Base-by-base conservation (phyloP, 1,139 yeast species). In the Candida neerlandica region DNA sequence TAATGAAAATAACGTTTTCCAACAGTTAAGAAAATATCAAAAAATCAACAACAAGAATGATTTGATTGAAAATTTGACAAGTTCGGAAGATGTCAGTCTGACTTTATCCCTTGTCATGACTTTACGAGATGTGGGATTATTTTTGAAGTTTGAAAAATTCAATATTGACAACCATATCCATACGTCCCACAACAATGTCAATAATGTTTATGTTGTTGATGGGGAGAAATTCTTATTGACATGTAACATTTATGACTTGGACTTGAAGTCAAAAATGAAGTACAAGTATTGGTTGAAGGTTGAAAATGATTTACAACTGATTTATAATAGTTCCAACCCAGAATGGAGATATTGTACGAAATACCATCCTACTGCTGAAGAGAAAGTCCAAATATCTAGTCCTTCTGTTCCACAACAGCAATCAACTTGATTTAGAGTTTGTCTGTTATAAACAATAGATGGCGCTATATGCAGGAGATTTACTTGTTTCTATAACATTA, bases 81-180 rank as follows among this genome's bases (percentile, higher is more conserved):
- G 70, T 1, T 66, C 64, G 18, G 59, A 67, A 2, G 83, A 78
- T 55, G 82, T 80, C 4, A 70, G 73, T 56, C 73, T 71, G 5
- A 72, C 69, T 41, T 59, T 82, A 41, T 69, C 75, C 6, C 62
- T 76, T 18, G 74, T 77, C 2, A 82, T 82, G 86, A 78, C 86
- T 0, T 59, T 82, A 48, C 67, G 84, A 52, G 86, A 82, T 59
- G 80, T 80, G 16, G 83, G 85, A 1, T 55, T 82, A 12, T 77
- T 81, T 52, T 58, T 78, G 38, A 71, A 69, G 47, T 66, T 79
- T 56, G 77, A 71, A 54, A 69, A 68, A 52, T 69, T 63, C 47
- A 67, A 71, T 53, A 58, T 53, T 40, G 39, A 48, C 34, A 70
- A 70, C 49, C 61, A 70, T 51, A 52, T 56, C 45, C 77, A 70